phyloP scores from a whole-genome alignment of 192 early-diverging fungal genomes.

The Backusella luteola region DNA sequence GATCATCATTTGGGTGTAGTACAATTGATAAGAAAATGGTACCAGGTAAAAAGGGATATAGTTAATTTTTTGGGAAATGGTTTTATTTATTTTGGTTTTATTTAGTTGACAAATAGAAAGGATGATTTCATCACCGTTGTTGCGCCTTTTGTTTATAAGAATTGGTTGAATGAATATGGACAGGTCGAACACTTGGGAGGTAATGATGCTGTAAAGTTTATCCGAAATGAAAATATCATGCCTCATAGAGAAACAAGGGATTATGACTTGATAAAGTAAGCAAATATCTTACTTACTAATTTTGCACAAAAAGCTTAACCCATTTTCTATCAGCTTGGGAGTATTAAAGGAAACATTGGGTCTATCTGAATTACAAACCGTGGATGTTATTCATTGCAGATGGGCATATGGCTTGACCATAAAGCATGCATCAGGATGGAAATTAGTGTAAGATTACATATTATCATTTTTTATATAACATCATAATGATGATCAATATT shows the following conservation, averaged over 20 bases:
- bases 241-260: neutral
- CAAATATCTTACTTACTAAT: neutral
- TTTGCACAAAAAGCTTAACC: neutral
- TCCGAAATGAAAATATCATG: slow-evolving; percentile 41
- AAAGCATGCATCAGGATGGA: slow-evolving; percentile 70
- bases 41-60: slow-evolving; percentile 40
- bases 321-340: slow-evolving; percentile 2
- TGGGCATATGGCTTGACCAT: slow-evolving; percentile 79
- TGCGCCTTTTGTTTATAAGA: slow-evolving; percentile 54
- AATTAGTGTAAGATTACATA: slow-evolving; percentile 56
- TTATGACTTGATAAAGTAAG: slow-evolving; percentile 1
- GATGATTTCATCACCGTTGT: slow-evolving; percentile 43
- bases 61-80: neutral
- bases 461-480: too few species aligned
- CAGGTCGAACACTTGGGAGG: slow-evolving; percentile 68
- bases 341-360: slow-evolving; percentile 42
- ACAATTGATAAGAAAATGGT: slow-evolving; percentile 70
- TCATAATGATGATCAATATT: neutral
- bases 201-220: slow-evolving; percentile 41
- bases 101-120: slow-evolving; percentile 4
- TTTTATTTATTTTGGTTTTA: neutral
- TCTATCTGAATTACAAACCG: slow-evolving; percentile 55
- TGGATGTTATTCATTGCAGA: slow-evolving; percentile 81
- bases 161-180: slow-evolving; percentile 66
- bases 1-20: slow-evolving; percentile 94